Evolutionary conservation across 345 rosid species (phyloP), one percentile per base, ranked within the genome.

Genomic region (Eucalyptus dawsonii): DNA sequence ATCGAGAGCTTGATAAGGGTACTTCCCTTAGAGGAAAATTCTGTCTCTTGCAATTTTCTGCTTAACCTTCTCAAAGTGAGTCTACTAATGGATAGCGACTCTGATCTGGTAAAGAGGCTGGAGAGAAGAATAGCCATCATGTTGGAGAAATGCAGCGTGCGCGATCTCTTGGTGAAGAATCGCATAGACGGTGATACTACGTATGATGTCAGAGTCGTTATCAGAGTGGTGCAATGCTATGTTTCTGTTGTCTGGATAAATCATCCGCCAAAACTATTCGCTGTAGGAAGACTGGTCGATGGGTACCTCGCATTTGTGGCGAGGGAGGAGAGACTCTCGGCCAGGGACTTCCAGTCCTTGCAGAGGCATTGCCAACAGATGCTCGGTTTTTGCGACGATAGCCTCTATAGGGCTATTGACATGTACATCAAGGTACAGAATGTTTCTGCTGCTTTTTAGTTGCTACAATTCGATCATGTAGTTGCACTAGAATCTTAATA

Each of bases 21-120:
- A 16, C 95, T 93, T 85, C 97, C 96, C 1, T 40, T 21, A 29
- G 93, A 94, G 69, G 89, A 90, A 85, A 89, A 90, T 51, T 95
- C 96, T 11, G 91, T 93, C 90, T 86, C 96, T 51, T 92, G 93
- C 93, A 95, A 92, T 88, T 93, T 95, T 76, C 88, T 94, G 56
- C 95, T 95, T 91, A 94, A 88, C 87, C 94, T 95, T 86, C 93
- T 94, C 83, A 94, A 90, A 88, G 40, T 93, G 34, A 93, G 94
- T 40, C 58, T 90, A 51, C 53, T 88, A 88, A 88, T 88, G 91
- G 90, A 91, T 81, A 89, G 92, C 7, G 87, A 91, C 44, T 69
- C 88, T 47, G 90, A 91, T n/a, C 76, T 92, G 10, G 50, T 62
- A 42, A 88, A 72, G 27, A 89, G 83, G 81, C 90, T 93, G 2